A percentile compares a stretch with the other conserved stretches of the same genome.
Evolutionary conservation across 2,329 filamentous ascomycete species (phyloP).

Genomic region (Bertia moriformis): DNA sequence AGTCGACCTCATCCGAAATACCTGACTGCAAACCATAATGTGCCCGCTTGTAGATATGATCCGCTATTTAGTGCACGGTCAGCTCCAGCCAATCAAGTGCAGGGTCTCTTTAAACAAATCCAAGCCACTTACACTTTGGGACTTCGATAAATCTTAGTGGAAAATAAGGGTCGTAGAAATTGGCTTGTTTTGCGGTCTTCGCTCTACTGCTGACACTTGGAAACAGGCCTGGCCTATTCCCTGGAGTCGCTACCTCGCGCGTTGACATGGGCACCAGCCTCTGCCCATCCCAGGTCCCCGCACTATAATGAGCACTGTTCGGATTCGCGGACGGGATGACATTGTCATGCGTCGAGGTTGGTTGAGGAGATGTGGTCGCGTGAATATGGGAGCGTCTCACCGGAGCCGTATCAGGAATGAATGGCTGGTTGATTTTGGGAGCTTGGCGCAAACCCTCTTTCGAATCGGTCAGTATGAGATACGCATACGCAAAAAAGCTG

Average conservation of each 20-base stretch:
- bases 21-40: constrained; percentile 1
- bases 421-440: constrained; percentile 20
- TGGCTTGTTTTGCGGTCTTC: constrained; percentile 15
- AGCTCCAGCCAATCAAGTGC: background rate
- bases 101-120: too few relatives aligned
- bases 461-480: constrained; percentile 5
- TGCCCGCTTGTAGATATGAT: background rate
- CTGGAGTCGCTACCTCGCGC: constrained; percentile 22
- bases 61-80: background rate
- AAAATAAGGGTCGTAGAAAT: constrained; percentile 21
- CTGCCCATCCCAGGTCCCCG: constrained; percentile 20
- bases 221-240: constrained; percentile 22
- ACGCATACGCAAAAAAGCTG: background rate
- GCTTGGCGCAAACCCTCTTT: constrained; percentile 21
- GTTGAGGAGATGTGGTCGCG: constrained; percentile 14
- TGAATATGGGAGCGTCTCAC: constrained; percentile 9
- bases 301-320: constrained; percentile 12
- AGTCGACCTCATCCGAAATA: background rate
- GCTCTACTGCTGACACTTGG: constrained; percentile 9
- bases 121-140: constrained; percentile 14
- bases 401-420: constrained; percentile 20
- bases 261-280: constrained; percentile 17
- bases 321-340: constrained; percentile 2
- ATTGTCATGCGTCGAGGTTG: constrained; percentile 4
- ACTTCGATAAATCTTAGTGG: constrained; percentile 17